Conservation (phyloP, 441 rosid genomes). For the Populus tomentosa region DNA sequence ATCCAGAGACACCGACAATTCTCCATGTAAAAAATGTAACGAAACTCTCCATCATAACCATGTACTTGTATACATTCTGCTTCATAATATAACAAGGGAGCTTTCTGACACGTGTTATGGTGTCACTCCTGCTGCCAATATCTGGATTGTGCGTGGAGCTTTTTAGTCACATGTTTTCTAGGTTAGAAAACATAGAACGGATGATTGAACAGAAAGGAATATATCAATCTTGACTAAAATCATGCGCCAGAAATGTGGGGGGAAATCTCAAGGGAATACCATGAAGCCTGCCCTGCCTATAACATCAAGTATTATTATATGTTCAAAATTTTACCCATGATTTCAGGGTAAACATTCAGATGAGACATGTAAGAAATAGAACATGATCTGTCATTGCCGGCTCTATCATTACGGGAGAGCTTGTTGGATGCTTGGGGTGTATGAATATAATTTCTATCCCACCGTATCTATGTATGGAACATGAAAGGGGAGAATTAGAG, state of each 20-base stretch:
- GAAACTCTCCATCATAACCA: not conserved
- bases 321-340: constrained; percentile 36
- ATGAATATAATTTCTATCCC: constrained; percentile 17
- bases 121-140: no score
- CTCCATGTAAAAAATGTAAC: not conserved
- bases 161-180: not conserved
- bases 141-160: not conserved
- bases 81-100: not conserved
- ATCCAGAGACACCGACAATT: no score
- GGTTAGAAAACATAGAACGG: not conserved
- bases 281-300: not conserved
- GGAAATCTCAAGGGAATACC: not conserved
- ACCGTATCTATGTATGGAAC: constrained; percentile 1
- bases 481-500: constrained; percentile 8
- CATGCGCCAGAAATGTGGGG: not conserved
- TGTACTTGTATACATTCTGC: not conserved
- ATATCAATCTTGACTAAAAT: not conserved
- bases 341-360: constrained; percentile 15
- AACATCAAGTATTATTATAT: not conserved
- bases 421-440: constrained; percentile 11
- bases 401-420: constrained; percentile 4
- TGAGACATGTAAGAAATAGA: constrained; percentile 16
- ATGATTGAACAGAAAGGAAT: no score
- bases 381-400: not conserved
- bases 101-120: not conserved